Evolutionary conservation across 768 basidiomycete genomes (phyloP).

Genomic region (Peribolospora kevripleyi): DNA sequence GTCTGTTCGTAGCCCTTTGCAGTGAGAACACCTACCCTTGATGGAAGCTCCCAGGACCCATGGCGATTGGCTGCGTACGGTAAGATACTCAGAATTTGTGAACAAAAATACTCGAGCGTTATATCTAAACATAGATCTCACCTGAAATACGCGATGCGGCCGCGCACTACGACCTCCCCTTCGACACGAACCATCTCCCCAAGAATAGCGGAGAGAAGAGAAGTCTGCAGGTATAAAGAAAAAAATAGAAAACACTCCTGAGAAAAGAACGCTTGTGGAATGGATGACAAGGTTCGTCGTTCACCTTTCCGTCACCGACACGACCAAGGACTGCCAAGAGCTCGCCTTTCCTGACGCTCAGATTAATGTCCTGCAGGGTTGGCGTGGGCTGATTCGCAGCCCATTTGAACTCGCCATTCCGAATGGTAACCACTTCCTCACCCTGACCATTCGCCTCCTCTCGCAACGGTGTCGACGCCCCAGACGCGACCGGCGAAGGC

Average conservation of each 20-base stretch:
- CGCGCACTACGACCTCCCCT: constrained; percentile 37
- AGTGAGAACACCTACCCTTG: constrained; percentile 7
- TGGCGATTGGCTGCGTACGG: constrained; percentile 15
- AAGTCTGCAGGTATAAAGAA: constrained; percentile 27
- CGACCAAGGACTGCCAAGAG: constrained; percentile 63
- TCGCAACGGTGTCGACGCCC: constrained; percentile 18
- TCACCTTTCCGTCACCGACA: constrained; percentile 62
- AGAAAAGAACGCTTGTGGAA: constrained; percentile 7
- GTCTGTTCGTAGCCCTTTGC: neutral
- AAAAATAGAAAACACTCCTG: constrained; percentile 1
- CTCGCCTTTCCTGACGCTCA: constrained; percentile 44
- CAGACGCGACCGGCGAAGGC: constrained; percentile 12
- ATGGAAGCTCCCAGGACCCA: constrained; percentile 27
- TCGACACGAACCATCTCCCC: constrained; percentile 62
- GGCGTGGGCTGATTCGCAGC: constrained; percentile 30
- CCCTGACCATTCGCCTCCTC: constrained; percentile 35
- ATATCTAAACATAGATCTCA: constrained; percentile 28
- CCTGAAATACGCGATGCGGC: constrained; percentile 12
- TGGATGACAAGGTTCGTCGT: constrained; percentile 1
- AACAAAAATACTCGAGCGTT: constrained; percentile 28
- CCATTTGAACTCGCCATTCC: constrained; percentile 65
- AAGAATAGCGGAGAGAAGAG: constrained; percentile 50
- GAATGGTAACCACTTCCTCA: constrained; percentile 42
- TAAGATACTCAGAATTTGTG: constrained; percentile 22
- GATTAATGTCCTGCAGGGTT: constrained; percentile 49